Evolutionary conservation across 306 rosid species (phyloP).

Genomic region (Sicyos baderoa): DNA sequence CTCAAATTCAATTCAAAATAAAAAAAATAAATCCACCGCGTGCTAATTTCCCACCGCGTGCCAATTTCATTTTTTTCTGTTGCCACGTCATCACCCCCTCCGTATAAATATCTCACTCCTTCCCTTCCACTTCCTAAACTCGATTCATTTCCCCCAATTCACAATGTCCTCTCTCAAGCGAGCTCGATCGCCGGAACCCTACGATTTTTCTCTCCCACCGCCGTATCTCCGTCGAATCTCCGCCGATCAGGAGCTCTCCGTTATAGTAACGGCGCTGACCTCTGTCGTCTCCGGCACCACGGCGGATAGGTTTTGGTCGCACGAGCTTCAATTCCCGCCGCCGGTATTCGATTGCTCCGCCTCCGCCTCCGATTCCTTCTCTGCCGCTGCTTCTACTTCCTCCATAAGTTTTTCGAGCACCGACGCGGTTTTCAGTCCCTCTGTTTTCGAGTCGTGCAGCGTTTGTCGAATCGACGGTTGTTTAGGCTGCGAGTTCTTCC

Average conservation of each 20-base stretch:
- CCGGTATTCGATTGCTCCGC: background rate
- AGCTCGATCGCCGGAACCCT: background rate
- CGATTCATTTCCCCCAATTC: background rate
- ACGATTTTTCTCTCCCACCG: background rate
- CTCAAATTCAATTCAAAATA: background rate
- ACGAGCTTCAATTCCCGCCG: background rate
- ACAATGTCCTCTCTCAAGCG: constrained; percentile 11
- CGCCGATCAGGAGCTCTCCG: constrained; percentile 50
- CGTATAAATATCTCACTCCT: constrained; percentile 12
- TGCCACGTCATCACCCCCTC: constrained; percentile 5
- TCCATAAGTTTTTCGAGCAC: constrained; percentile 1
- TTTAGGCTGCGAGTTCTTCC: constrained; percentile 50
- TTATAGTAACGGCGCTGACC: constrained; percentile 62
- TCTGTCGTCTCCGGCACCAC: constrained; percentile 57
- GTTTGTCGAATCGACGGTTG: constrained; percentile 54
- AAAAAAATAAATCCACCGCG: background rate
- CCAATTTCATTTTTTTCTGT: background rate
- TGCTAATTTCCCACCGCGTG: background rate
- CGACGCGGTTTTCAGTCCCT: background rate
- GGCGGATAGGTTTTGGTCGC: background rate
- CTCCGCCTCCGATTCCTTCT: background rate
- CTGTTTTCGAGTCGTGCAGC: constrained; percentile 34
- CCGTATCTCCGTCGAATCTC: constrained; percentile 29
- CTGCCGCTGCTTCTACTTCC: constrained; percentile 1
- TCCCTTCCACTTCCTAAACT: background rate